phyloP scores from a whole-genome alignment of 805 yeast genomes.

The Candida maltosa region DNA sequence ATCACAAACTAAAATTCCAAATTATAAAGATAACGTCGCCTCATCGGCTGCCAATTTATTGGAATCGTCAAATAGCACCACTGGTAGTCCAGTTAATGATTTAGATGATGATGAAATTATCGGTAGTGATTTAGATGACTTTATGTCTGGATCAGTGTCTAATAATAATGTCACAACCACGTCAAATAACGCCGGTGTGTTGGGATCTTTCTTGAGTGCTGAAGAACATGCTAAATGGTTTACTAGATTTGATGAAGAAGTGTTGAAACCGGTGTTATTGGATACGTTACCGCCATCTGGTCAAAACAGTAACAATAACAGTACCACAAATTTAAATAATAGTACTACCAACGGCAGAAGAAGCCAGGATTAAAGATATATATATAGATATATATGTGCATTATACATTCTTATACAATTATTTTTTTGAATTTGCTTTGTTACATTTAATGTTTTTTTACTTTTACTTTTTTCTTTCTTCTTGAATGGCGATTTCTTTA shows the following conservation, averaged over 20 bases:
- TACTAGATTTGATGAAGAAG: slow-evolving; percentile 88
- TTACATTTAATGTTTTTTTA: too few species aligned
- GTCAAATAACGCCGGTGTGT: slow-evolving; percentile 23
- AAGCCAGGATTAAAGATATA: not conserved
- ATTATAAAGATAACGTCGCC: slow-evolving; percentile 2
- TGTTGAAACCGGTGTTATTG: slow-evolving; percentile 84
- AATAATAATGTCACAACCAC: slow-evolving; percentile 1
- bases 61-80: not conserved
- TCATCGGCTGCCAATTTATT: slow-evolving; percentile 7
- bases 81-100: slow-evolving; percentile 2
- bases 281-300: slow-evolving; percentile 47
- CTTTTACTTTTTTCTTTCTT: slow-evolving; percentile 6
- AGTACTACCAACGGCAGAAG: slow-evolving; percentile 2
- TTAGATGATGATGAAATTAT: slow-evolving; percentile 18
- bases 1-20: slow-evolving; percentile 6
- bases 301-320: slow-evolving; percentile 9
- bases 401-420: not conserved
- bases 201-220: slow-evolving; percentile 42
- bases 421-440: not conserved
- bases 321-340: slow-evolving; percentile 1
- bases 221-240: slow-evolving; percentile 91
- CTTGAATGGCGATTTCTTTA: slow-evolving; percentile 49
- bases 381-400: too few species aligned
- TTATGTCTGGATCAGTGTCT: slow-evolving; percentile 11
- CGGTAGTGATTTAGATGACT: slow-evolving; percentile 38